Evolutionary conservation across 208 protist genomes (phyloP).

Genomic region (Wallacemonas sp.): DNA sequence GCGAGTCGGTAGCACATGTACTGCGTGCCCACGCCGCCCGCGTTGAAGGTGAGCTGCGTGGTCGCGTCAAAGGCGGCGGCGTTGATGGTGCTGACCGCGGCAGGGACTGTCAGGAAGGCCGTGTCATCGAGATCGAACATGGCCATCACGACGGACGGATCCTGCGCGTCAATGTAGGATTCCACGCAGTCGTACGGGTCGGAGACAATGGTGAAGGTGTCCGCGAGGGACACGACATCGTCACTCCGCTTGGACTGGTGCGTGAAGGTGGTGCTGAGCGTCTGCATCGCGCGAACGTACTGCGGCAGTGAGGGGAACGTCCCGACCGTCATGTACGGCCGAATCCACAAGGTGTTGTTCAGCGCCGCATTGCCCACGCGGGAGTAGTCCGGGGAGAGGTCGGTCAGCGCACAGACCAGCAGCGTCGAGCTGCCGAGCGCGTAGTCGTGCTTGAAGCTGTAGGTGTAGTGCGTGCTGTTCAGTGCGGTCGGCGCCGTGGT

Average conservation of each 20-base stretch:
- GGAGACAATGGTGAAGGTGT: slow-evolving; percentile 68
- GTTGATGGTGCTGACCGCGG: slow-evolving; percentile 42
- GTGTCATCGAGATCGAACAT: slow-evolving; percentile 65
- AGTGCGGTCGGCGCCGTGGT: slow-evolving; percentile 31
- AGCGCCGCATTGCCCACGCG: slow-evolving; percentile 32
- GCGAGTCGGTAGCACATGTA: slow-evolving; percentile 81
- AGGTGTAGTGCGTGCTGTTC: slow-evolving; percentile 43
- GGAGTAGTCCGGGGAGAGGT: slow-evolving; percentile 37
- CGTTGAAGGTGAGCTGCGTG: slow-evolving; percentile 57
- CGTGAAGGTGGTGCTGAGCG: slow-evolving; percentile 68
- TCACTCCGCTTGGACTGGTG: slow-evolving; percentile 44
- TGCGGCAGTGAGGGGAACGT: slow-evolving; percentile 51
- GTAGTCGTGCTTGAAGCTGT: slow-evolving; percentile 86
- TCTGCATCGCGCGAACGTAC: slow-evolving; percentile 67
- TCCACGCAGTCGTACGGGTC: slow-evolving; percentile 68
- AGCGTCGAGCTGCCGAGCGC: slow-evolving; percentile 39
- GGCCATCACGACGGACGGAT: slow-evolving; percentile 38
- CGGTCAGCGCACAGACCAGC: slow-evolving; percentile 76
- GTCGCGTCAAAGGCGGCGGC: slow-evolving; percentile 29
- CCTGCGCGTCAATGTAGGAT: slow-evolving; percentile 54
- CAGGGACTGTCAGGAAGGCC: slow-evolving; percentile 65
- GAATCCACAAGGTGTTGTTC: slow-evolving; percentile 62
- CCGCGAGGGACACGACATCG: slow-evolving; percentile 58
- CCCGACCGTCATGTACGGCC: slow-evolving; percentile 70
- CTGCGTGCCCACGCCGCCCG: slow-evolving; percentile 32